Conservation (phyloP, 2,329 filamentous ascomycete species). For the Monosporascus sp. region DNA sequence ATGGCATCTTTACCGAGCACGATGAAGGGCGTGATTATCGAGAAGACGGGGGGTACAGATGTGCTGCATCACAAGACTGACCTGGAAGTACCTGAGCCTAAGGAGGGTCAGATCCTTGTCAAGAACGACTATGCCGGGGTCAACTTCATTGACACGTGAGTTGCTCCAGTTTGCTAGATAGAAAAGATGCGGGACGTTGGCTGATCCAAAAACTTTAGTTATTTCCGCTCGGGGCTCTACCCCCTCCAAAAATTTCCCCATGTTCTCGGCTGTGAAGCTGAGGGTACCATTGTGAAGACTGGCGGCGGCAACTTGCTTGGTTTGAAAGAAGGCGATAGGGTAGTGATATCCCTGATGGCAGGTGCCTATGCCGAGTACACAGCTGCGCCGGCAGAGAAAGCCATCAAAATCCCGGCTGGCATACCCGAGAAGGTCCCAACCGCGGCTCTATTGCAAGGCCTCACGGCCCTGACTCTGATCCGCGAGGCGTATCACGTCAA, state of each 20-base stretch:
- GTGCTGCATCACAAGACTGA: conserved; percentile 68
- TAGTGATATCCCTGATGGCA: conserved; percentile 58
- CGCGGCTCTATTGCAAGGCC: conserved; percentile 70
- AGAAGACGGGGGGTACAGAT: conserved; percentile 67
- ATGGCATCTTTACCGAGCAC: conserved; percentile 50
- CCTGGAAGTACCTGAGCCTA: conserved; percentile 62
- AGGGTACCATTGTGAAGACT: conserved; percentile 63
- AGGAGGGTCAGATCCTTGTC: conserved; percentile 70
- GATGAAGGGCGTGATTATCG: conserved; percentile 70
- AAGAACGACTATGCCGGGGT: conserved; percentile 77
- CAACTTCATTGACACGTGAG: conserved; percentile 81
- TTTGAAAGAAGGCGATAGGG: conserved; percentile 63
- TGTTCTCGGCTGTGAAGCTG: conserved; percentile 74
- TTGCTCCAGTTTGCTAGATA: conserved; percentile 3
- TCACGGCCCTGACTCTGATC: conserved; percentile 77
- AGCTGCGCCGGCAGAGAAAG: conserved; percentile 45
- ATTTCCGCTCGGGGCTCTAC: conserved; percentile 86
- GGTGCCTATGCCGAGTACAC: conserved; percentile 55
- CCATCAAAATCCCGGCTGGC: conserved; percentile 59
- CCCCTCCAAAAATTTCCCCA: conserved; percentile 62
- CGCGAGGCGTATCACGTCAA: conserved; percentile 72
- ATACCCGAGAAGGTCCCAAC: conserved; percentile 60
- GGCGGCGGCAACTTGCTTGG: conserved; percentile 47
- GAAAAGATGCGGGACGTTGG: neutral
- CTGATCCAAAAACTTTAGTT: conserved; percentile 36